Evolutionary conservation across 225 moss, liverwort and hornwort genomes (phyloP).

Genomic region (Pleurozium schreberi): DNA sequence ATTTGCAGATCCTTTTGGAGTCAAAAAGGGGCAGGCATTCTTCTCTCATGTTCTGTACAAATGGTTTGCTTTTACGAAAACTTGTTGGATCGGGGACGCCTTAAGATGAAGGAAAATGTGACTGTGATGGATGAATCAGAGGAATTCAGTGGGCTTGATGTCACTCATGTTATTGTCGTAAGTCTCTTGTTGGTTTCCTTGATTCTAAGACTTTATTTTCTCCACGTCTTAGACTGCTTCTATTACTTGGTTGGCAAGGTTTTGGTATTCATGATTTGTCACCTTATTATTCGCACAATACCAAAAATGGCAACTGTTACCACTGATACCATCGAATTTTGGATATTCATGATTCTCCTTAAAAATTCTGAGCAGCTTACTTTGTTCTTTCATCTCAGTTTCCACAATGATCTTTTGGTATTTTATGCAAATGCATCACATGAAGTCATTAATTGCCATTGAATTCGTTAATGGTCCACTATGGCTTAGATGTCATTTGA

Average conservation of each 20-base stretch:
- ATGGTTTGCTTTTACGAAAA: slow-evolving; percentile 86
- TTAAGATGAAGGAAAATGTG: slow-evolving; percentile 16
- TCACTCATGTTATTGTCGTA: slow-evolving; percentile 98
- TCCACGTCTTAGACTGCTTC: background rate
- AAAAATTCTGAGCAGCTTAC: background rate
- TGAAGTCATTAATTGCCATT: background rate
- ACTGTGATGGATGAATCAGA: slow-evolving; percentile 29
- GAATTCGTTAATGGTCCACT: background rate
- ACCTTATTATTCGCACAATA: background rate
- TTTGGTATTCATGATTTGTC: background rate
- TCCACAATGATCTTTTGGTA: background rate
- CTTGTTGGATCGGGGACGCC: slow-evolving; percentile 68
- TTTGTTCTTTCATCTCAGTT: background rate
- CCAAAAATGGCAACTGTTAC: background rate
- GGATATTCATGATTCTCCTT: background rate
- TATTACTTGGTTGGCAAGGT: background rate
- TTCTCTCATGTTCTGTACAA: slow-evolving; percentile 91
- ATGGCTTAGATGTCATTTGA: background rate
- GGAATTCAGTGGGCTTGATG: slow-evolving; percentile 64
- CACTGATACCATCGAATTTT: background rate
- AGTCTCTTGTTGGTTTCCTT: background rate
- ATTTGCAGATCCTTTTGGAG: slow-evolving; percentile 76
- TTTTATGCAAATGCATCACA: background rate
- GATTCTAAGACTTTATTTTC: background rate
- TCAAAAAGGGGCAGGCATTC: slow-evolving; percentile 86